Base-by-base conservation (phyloP, 805 yeast species). In the Gaillardinia entomophila region DNA sequence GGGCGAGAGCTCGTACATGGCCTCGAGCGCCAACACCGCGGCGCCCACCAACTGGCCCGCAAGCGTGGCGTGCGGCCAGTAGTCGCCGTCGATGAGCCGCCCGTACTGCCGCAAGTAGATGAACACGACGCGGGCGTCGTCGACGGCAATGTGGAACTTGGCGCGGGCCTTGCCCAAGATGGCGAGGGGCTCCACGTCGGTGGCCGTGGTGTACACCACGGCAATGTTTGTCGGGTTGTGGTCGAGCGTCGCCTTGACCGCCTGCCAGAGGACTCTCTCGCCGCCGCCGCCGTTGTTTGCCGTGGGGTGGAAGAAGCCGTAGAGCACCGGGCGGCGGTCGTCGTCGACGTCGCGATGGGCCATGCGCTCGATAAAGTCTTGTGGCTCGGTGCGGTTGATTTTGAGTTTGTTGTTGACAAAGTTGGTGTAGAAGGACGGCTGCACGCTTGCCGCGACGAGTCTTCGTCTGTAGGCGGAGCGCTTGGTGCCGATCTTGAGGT, bases 261-360 rank as follows among this genome's bases (percentile, higher is more conserved):
- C 96, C 34, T 85, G 88, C 98, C 98, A 92, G 26, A 92, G 64
- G 1, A 92, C 98, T 35, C 90, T 75, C 53, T 92, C 99, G 16
- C 99, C 99, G 19, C 99, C 99, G 13, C 99, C 99, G 28, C 95
- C 96, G 25, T 96, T 94, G 53, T 84, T 85, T 42, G 96, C 88
- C 47, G 81, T 84, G 0, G 98, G 98, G 59, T 92, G 99, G 64
- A 92, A 88, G 49, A 83, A 89, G 4, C 97, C 99, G 52, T 66
- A 81, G 8, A 86, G 55, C 7, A 68, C 43, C 26, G 49, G 54
- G 17, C 84, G 50, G 12, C 43, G 36, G 1, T 60, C 54, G 43
- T 69, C 74, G 2, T 49, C 40, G 2, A 55, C 53, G 32, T 52
- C 61, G 24, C 69, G 47, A 6, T 55, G 51, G 28, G 41, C 44